Evolutionary conservation across 805 yeast species (phyloP), one percentile per base, ranked within the genome.

Genomic region (Hemisphaericaspora nanyangensis): DNA sequence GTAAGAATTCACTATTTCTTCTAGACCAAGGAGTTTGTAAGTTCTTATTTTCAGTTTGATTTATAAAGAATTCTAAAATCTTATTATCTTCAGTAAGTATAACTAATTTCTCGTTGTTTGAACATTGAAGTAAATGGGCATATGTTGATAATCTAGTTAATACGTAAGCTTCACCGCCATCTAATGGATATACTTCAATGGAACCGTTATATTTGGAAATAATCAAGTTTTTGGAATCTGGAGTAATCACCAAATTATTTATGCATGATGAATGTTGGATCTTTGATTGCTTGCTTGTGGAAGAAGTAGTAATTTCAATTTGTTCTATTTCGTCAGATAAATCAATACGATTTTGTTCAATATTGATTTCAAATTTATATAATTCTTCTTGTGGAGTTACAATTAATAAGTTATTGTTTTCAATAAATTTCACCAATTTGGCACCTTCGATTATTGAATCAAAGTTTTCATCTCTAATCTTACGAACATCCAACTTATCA

Each of bases 1-100:
- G 97, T 47, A 89, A 61, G 40, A 76, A 70, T 37, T 85, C 93
- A 13, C 87, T 74, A 59, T 88, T 88, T 37, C 74, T 65, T 46
- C 79, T 77, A 8, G 95, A 82, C 99, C 98, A 91, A 7, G 72
- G 54, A 0, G 96, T 82, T 47, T 79, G 68, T 34, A 76, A 56
- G 20, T 60, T 55, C n/a, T 46, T 46, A 17, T 46, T 42, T 25
- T 51, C 51, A 22, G 26, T 5, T 17, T 42, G 42, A 8, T 43
- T 34, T 17, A 72, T 48, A 36, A 76, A 71, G 50, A 87, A 82
- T 62, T 89, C 97, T 44, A 74, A 75, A 17, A 93, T 58, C 51
- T 77, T 81, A 57, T 84, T 85, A 37, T 87, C 95, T 35, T 83
- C 77, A 2, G 91, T 79, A 16, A 82, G 74, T 8, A 82, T 79